These are phyloP conservation scores for Cornus controversa DNA, from an alignment of 148 eudicot species.

Conservation along the genomic window DNA sequence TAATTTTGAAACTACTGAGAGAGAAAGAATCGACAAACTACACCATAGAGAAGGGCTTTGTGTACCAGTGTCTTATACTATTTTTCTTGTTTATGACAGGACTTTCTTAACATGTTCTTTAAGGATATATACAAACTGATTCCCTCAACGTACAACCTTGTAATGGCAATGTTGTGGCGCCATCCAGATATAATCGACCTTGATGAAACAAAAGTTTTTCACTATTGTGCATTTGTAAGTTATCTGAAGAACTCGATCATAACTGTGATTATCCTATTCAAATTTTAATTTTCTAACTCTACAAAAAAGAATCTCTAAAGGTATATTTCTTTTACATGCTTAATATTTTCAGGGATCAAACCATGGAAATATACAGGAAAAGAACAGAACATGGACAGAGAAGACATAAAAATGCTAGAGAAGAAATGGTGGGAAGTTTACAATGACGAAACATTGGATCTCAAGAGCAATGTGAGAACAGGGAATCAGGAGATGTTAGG, in stretches of 20 bases:
- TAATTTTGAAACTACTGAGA: not conserved
- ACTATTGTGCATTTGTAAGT: constrained; percentile 29
- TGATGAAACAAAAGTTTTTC: constrained; percentile 40
- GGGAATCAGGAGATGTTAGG: too few relatives aligned
- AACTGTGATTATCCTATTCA: too few relatives aligned
- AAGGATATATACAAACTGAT: constrained; percentile 39
- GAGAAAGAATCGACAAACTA: too few relatives aligned
- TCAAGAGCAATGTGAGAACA: constrained; percentile 9
- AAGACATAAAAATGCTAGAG: constrained; percentile 44
- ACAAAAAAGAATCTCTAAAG: too few relatives aligned
- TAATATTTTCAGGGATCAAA: too few relatives aligned
- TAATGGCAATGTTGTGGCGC: not conserved
- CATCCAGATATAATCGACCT: constrained; percentile 47
- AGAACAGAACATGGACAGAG: constrained; percentile 46
- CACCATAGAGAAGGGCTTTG: too few relatives aligned
- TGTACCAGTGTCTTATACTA: too few relatives aligned
- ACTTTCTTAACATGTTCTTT: constrained; percentile 49
- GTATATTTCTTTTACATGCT: too few relatives aligned
- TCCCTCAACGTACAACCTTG: constrained; percentile 40
- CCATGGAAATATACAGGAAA: not conserved
- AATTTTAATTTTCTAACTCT: too few relatives aligned
- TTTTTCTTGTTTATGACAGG: constrained; percentile 12
- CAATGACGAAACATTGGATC: constrained; percentile 28
- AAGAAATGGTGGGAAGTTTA: constrained; percentile 50
- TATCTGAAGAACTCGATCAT: too few relatives aligned